phyloP scores from a whole-genome alignment of 495 filamentous ascomycete genomes.

The Glarea lozoyensis region DNA sequence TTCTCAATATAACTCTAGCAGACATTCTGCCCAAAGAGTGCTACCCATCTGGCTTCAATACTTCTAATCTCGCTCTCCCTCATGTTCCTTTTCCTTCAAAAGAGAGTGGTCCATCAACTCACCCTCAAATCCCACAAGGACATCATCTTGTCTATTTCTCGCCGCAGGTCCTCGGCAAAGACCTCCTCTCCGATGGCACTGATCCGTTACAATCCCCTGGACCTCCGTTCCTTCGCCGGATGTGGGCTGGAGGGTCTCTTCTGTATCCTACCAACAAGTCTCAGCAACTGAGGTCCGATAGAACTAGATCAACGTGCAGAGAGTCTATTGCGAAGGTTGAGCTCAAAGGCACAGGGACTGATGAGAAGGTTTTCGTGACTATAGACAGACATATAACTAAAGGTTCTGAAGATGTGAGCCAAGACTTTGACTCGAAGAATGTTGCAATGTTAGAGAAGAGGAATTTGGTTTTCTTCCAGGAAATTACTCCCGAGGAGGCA shows the following conservation, averaged over 20 bases:
- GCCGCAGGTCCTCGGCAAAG: conserved; percentile 38
- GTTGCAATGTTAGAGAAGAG: background rate
- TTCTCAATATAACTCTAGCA: conserved; percentile 52
- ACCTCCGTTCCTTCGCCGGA: conserved; percentile 52
- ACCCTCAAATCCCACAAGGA: conserved; percentile 43
- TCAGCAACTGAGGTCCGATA: conserved; percentile 34
- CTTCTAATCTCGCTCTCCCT: background rate
- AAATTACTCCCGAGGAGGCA: conserved; percentile 16
- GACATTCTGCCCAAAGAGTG: conserved; percentile 41
- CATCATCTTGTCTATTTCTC: conserved; percentile 73
- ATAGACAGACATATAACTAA: conserved; percentile 11
- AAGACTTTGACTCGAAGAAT: background rate
- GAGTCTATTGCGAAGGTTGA: conserved; percentile 56
- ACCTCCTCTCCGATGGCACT: conserved; percentile 61
- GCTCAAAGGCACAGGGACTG: conserved; percentile 37
- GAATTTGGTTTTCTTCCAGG: conserved; percentile 51
- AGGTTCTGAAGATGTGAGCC: background rate
- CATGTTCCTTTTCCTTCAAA: background rate
- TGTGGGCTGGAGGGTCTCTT: conserved; percentile 66
- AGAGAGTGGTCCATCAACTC: background rate
- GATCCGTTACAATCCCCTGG: conserved; percentile 62
- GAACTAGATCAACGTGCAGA: conserved; percentile 43
- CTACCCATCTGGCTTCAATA: conserved; percentile 9
- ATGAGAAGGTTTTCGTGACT: conserved; percentile 37
- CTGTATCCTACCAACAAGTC: conserved; percentile 22